These are phyloP conservation scores for Potentilla sterilis DNA, from an alignment of 306 rosid species.

Conservation along the genomic window DNA sequence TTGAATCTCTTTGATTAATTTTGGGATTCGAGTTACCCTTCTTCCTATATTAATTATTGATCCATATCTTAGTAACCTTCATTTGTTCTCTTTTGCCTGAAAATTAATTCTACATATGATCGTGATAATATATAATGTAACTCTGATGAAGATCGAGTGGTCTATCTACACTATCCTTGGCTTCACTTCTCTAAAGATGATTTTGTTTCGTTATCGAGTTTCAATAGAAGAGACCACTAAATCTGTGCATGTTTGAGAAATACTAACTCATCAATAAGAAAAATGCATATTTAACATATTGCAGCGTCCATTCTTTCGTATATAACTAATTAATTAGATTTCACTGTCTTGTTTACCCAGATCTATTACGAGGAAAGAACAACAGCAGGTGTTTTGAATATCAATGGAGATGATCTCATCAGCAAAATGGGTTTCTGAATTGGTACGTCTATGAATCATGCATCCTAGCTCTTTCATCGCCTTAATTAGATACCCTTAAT, in stretches of 20 bases:
- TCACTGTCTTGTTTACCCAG: neutral
- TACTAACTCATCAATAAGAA: neutral
- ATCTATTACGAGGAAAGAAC: conserved; percentile 10
- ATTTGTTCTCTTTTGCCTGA: neutral
- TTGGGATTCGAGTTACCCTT: neutral
- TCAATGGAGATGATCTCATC: conserved; percentile 34
- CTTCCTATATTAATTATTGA: neutral
- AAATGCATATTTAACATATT: neutral
- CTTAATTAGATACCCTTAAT: neutral
- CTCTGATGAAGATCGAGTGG: neutral
- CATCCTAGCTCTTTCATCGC: neutral
- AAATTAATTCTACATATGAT: neutral
- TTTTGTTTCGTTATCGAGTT: neutral
- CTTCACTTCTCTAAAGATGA: neutral
- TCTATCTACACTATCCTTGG: neutral
- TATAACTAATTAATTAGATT: neutral
- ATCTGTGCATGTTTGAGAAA: neutral
- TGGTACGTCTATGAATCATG: conserved; percentile 21
- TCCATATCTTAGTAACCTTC: neutral
- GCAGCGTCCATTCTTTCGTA: neutral
- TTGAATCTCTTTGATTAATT: neutral
- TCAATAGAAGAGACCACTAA: neutral
- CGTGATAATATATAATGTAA: neutral
- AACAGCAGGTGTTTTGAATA: neutral
- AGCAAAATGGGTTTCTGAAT: conserved; percentile 37